Evolutionary conservation across 1,139 yeast species (phyloP), one percentile per base, ranked within the genome.

Genomic region (Sugiyamaella castrensis): DNA sequence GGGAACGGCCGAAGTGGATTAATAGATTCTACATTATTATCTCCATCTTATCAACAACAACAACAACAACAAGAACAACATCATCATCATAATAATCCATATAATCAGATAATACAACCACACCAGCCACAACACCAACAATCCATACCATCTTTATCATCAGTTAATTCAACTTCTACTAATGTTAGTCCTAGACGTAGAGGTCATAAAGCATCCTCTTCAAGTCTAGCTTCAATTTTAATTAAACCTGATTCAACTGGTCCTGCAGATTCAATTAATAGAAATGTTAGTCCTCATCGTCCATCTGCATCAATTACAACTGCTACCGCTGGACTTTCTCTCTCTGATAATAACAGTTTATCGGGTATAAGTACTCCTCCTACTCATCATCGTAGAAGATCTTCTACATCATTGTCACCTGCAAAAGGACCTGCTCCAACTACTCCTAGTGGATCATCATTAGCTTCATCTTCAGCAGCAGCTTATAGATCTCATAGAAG

Each of bases 401-500:
- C 38, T n/a, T 42, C 47, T 2, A 37, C 50, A 7, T 41, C 46
- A 11, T 35, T 32, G 6, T 47, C 50, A 5, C 50, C 50, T 10
- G 13, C 41, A 13, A 37, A 36, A 36, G 28, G 33, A 15, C 40
- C 49, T 10, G 43, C 37, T n/a, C 46, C 48, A 10, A 32, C 40
- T 10, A 30, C 42, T 10, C 41, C 47, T 6, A 36, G 42, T 24
- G 43, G 49, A 37, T 33, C 52, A 26, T 40, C 49, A 26, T 40
- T 33, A 11, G 47, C 44, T 35, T 39, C 38, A 7, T 40, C 36
- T n/a, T 46, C 44, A 19, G 46, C 47, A 29, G 40, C 43, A 35
- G 41, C 52, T n/a, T 34, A 47, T 29, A 15, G 47, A 37, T 44
- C 50, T 9, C 56, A 53, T 37, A 38, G 52, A 35, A 32, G 56